Percentiles rank a stretch among this genome's conserved stretches.
phyloP scores from a whole-genome alignment of 2,329 filamentous ascomycete genomes.

The Cladosporium cucumerinum region DNA sequence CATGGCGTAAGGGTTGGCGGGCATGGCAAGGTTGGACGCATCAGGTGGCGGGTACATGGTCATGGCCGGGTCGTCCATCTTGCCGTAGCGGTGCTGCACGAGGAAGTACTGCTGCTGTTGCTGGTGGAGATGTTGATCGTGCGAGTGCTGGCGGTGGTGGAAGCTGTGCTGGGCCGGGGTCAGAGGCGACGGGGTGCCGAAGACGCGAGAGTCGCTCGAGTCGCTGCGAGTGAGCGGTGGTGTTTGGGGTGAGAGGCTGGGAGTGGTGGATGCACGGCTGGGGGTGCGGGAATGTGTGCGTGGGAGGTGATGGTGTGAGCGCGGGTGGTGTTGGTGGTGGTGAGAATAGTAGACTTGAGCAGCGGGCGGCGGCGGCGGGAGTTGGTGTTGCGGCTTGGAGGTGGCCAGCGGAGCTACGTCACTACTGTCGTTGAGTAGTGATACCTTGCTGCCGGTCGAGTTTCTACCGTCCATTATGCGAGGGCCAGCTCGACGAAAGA shows the following conservation, averaged over 20 bases:
- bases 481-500: constrained; percentile 25
- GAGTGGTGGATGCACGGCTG: constrained; percentile 42
- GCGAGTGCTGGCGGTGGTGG: constrained; percentile 20
- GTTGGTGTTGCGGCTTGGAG: constrained; percentile 23
- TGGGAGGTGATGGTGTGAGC: constrained; percentile 20
- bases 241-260: constrained; percentile 45
- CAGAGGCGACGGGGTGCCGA: constrained; percentile 46
- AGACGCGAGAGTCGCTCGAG: constrained; percentile 44
- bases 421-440: constrained; percentile 47
- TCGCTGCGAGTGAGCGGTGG: constrained; percentile 46
- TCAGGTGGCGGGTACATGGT: constrained; percentile 38
- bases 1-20: constrained; percentile 21
- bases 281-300: constrained; percentile 37
- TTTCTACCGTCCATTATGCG: constrained; percentile 52
- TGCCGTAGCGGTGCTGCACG: constrained; percentile 23
- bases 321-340: constrained; percentile 15
- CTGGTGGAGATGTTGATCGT: constrained; percentile 17
- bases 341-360: constrained; percentile 2
- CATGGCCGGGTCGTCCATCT: constrained; percentile 36
- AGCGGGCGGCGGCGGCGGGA: constrained; percentile 15
- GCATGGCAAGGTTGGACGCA: constrained; percentile 28
- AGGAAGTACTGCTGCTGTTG: constrained; percentile 20
- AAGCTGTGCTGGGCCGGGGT: constrained; percentile 42
- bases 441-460: constrained; percentile 48
- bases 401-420: constrained; percentile 22